Base-by-base conservation (phyloP, 441 rosid species). In the Erysimum pusillum region DNA sequence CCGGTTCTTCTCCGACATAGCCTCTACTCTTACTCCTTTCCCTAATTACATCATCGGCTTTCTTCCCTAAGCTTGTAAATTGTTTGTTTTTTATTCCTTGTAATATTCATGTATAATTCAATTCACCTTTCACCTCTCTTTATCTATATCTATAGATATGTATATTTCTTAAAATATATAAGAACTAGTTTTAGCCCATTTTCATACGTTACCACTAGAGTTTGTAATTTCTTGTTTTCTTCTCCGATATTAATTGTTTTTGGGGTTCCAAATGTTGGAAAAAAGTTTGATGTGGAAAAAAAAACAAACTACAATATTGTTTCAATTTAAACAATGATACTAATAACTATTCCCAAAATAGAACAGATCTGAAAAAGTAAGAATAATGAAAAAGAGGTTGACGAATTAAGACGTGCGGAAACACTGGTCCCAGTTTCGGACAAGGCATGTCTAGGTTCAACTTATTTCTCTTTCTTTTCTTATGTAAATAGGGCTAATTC, bases 1-100 rank as follows among this genome's bases (percentile, higher is more conserved):
- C 77, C 64, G 17, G 25, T 63, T 49, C 57, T 53, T 60, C 32
- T 67, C 74, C 60, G 15, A 65, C 71, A 60, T 15, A 53, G 74
- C 70, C 25, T 6, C 2, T 73, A 59, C 74, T 35, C 67, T 68
- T 41, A 39, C 38, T 67, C 63, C 46, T 38, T 17, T 69, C 25
- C 11, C 25, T 49, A 7, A 18, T 60, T 73, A 58, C 69, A 52
- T 42, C 65, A 52, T 73, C 9, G 74, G 74, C 53, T 73, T 51
- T 78, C 12, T 67, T 49, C 69, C 51, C 22, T 78, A 56, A 78
- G 34, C 48, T 57, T 64, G 14, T 71, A 39, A 39, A 8, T n/a
- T 28, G 12, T 34, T 34, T 34, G 36, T 34, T 34, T 4, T 34
- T 6, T 1, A 12, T 31, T 53, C 13, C 35, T 56, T 64, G 35